These are phyloP conservation scores for Leccinum glutinopallens DNA, from an alignment of 1,284 basidiomycete genomes.

Conservation along the genomic window DNA sequence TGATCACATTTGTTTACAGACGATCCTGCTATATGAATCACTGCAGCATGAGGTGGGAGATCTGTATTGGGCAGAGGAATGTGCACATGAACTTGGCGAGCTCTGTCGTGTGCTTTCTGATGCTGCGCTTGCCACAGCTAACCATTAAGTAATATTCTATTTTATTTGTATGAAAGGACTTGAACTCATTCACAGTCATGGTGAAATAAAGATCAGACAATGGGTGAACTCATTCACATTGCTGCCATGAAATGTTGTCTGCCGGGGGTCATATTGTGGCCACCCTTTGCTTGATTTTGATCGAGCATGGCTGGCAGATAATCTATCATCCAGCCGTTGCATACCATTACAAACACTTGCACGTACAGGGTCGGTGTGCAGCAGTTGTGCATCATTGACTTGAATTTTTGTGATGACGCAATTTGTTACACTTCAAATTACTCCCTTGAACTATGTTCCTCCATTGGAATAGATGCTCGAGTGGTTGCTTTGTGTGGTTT, in stretches of 20 bases:
- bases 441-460: too few species aligned
- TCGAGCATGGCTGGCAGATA: neutral
- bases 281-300: neutral
- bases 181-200: too few species aligned
- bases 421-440: too few species aligned
- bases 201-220: too few species aligned
- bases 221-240: neutral
- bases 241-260: neutral
- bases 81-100: neutral
- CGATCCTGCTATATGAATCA: conserved; percentile 18
- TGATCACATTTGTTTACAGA: conserved; percentile 15
- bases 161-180: neutral
- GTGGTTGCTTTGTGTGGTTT: too few species aligned
- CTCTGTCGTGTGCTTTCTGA: too few species aligned
- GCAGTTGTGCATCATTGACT: too few species aligned
- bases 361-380: conserved; percentile 7
- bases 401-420: too few species aligned
- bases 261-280: neutral
- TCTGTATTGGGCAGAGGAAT: neutral
- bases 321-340: neutral
- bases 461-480: too few species aligned
- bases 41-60: conserved; percentile 16
- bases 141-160: neutral
- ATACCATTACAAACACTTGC: conserved; percentile 5
- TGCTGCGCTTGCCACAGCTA: neutral